Evolutionary conservation across 257 asterid species (phyloP).

Genomic region (Nicotiana undulata): DNA sequence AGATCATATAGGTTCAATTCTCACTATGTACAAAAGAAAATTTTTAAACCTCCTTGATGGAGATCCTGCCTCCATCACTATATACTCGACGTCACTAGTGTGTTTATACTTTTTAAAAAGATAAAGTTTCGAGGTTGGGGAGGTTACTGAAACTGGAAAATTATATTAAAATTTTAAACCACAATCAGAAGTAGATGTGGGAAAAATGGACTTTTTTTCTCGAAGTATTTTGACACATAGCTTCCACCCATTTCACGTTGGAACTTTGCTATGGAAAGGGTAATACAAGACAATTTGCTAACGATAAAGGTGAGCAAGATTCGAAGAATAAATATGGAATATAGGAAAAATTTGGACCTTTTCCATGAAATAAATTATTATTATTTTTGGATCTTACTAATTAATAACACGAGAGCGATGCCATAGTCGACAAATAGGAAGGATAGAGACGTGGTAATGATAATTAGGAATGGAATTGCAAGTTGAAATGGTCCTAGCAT

Average conservation of each 20-base stretch:
- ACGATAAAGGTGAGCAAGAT: background rate
- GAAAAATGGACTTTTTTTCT: too few species aligned
- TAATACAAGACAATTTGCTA: background rate
- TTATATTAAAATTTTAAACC: too few species aligned
- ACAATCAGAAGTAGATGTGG: too few species aligned
- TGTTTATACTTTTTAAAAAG: too few species aligned
- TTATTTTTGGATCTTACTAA: background rate
- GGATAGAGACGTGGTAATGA: background rate
- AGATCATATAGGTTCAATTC: too few species aligned
- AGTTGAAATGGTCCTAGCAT: background rate
- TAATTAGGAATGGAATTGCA: slow-evolving; percentile 3
- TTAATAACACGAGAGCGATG: background rate
- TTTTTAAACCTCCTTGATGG: too few species aligned
- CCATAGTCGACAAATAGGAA: background rate
- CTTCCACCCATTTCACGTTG: background rate
- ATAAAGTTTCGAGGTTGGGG: too few species aligned
- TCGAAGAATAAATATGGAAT: background rate
- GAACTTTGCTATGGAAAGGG: background rate
- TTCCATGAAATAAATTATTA: background rate
- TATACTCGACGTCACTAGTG: too few species aligned
- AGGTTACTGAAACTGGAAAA: too few species aligned
- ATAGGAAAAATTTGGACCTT: background rate
- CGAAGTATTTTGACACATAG: background rate
- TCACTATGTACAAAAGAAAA: too few species aligned
- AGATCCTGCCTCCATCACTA: too few species aligned